Percentiles rank a stretch among this genome's conserved stretches.
Evolutionary conservation across 768 basidiomycete genomes (phyloP).

Genomic region (Pleurotus sapidus): DNA sequence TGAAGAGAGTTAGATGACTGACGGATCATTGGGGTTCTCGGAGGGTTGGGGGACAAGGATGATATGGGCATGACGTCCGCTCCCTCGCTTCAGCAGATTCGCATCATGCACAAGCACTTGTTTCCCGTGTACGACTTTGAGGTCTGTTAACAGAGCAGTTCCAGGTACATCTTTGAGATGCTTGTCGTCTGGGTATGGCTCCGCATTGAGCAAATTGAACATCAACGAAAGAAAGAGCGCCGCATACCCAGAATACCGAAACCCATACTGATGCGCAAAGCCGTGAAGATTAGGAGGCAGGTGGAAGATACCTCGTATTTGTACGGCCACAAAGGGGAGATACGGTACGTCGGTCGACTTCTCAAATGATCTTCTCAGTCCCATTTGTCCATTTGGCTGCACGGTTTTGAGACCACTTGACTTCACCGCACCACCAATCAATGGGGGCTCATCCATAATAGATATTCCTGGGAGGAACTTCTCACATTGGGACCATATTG

Average conservation of each 20-base stretch:
- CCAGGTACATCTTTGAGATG: slow-evolving; percentile 35
- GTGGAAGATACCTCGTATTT: background rate
- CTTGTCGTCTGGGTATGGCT: slow-evolving; percentile 27
- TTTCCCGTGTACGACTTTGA: slow-evolving; percentile 31
- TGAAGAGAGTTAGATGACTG: slow-evolving; percentile 1
- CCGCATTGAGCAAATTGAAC: background rate
- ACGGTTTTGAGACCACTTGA: background rate
- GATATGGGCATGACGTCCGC: slow-evolving; percentile 33
- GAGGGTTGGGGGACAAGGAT: slow-evolving; percentile 42
- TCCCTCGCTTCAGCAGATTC: slow-evolving; percentile 30
- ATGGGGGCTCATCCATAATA: background rate
- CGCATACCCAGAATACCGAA: slow-evolving; percentile 35
- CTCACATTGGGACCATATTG: background rate
- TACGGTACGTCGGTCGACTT: background rate
- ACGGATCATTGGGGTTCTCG: slow-evolving; percentile 41
- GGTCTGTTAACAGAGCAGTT: slow-evolving; percentile 37
- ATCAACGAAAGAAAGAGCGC: background rate
- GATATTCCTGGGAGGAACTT: background rate
- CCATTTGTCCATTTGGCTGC: background rate
- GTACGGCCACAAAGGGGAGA: background rate
- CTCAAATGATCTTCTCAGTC: background rate
- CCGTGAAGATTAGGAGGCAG: background rate
- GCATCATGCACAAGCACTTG: slow-evolving; percentile 15
- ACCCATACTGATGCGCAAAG: slow-evolving; percentile 18
- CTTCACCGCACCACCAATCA: background rate